Percentiles rank a stretch among this genome's conserved stretches.
Evolutionary conservation across 352 stramenopile species (phyloP).

Genomic region (Globisporangium nagaii): DNA sequence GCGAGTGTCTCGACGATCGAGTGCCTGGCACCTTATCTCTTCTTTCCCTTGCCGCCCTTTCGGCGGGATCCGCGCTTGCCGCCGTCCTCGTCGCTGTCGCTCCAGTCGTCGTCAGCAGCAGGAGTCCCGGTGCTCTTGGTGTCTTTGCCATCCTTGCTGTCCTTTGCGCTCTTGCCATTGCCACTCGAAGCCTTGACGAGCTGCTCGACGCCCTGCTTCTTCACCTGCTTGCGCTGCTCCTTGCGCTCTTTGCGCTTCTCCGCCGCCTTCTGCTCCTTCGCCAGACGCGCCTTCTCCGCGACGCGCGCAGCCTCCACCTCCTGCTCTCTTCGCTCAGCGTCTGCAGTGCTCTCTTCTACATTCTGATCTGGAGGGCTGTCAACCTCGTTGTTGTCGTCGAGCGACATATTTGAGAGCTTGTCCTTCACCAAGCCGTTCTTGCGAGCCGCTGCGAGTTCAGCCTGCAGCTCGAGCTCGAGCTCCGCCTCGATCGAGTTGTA

Average conservation of each 20-base stretch:
- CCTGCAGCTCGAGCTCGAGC: conserved; percentile 51
- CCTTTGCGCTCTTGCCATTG: conserved; percentile 29
- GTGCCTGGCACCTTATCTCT: conserved; percentile 4
- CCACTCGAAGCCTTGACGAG: conserved; percentile 41
- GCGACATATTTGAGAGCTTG: background rate
- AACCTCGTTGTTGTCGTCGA: background rate
- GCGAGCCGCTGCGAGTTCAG: conserved; percentile 35
- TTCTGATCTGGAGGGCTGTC: background rate
- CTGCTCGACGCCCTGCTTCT: conserved; percentile 74
- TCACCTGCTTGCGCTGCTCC: conserved; percentile 75
- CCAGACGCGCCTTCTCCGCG: conserved; percentile 42
- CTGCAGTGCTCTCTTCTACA: conserved; percentile 3
- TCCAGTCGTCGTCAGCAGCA: background rate
- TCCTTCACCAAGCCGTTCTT: conserved; percentile 20
- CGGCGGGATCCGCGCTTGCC: conserved; percentile 4
- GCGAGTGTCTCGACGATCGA: too few relatives aligned
- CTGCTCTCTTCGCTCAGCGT: conserved; percentile 22
- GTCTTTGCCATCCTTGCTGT: conserved; percentile 27
- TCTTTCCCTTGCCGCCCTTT: conserved; percentile 14
- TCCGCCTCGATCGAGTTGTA: conserved; percentile 54
- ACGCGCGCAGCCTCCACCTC: conserved; percentile 34
- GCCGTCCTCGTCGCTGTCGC: conserved; percentile 10
- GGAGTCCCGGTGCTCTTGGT: background rate
- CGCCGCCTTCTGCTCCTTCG: conserved; percentile 75
- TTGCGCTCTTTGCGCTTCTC: conserved; percentile 80